Conservation (phyloP, 2,329 filamentous ascomycete genomes). For the Pseudopithomyces maydicus region DNA sequence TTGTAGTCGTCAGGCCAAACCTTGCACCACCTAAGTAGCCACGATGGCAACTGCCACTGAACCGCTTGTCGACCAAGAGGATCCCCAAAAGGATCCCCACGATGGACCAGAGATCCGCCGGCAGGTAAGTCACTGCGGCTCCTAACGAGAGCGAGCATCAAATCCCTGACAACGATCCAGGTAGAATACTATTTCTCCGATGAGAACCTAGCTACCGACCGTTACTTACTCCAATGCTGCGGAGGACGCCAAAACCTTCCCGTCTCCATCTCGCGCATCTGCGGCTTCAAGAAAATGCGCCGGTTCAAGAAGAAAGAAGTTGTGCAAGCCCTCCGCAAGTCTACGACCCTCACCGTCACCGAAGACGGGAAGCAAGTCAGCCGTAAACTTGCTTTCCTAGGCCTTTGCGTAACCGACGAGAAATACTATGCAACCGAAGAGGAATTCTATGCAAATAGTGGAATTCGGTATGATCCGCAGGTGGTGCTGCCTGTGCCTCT, state of each 20-base stretch:
- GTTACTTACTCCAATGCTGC: conserved; percentile 49
- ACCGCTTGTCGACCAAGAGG: conserved; percentile 6
- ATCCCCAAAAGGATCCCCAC: conserved; percentile 36
- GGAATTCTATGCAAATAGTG: conserved; percentile 25
- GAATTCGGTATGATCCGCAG: conserved; percentile 38
- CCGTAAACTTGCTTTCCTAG: conserved; percentile 48
- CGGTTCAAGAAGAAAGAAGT: conserved; percentile 49
- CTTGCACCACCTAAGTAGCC: neutral
- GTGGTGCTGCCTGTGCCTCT: conserved; percentile 27
- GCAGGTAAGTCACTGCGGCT: conserved; percentile 24
- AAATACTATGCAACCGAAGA: conserved; percentile 34
- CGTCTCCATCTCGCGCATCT: conserved; percentile 50
- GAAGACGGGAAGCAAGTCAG: conserved; percentile 49
- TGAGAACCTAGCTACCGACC: conserved; percentile 51
- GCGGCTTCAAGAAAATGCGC: conserved; percentile 54
- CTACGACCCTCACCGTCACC: conserved; percentile 48
- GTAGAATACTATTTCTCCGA: conserved; percentile 59
- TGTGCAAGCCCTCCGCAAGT: conserved; percentile 48
- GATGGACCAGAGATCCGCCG: conserved; percentile 34
- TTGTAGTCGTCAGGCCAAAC: too few relatives aligned
- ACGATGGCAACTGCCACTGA: conserved; percentile 2
- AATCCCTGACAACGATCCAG: conserved; percentile 30
- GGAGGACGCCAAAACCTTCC: conserved; percentile 48
- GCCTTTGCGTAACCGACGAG: conserved; percentile 35
- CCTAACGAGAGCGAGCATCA: neutral